Base-by-base conservation (phyloP, 352 stramenopile species). In the Blastocystis hominis region DNA sequence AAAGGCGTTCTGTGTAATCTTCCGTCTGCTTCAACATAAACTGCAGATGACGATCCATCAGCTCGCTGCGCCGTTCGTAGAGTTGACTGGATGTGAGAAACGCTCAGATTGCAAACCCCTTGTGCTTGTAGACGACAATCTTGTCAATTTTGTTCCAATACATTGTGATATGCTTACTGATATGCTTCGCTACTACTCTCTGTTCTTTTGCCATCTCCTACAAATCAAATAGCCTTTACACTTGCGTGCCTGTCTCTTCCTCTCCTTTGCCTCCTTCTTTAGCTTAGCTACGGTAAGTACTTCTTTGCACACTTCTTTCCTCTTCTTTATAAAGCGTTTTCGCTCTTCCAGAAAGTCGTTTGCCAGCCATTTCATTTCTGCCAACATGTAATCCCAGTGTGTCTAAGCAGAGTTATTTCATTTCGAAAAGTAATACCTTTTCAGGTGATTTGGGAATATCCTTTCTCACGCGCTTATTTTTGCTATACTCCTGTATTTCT, bases 71-170 rank as follows among this genome's bases (percentile, higher is more conserved):
- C 17, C 90, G 24, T 3, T 88, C 77, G 40, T 90, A 81, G 34
- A 90, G 46, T 47, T 88, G 34, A n/a, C 38, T 78, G 78, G n/a
- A 1, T 30, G 34, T 59, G 13, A 68, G 6, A 3, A 44, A 40
- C 36, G 3, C 38, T 6, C 17, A 86, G 5, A 17, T 24, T 42
- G 55, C 9, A 10, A 42, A 86, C 46, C 76, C 46, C 88, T 97
- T 97, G 90, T 98, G 94, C 90, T 98, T 98, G 89, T 97, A 98
- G 34, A 93, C 92, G 69, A 99, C 95, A 68, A 99, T 93, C 87
- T 97, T 95, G 92, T 98, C 96, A 84, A 99, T 96, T 90, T 98
- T 98, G 53, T 89, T 91, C 96, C 96, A 99, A 75, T 97, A 98
- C 42, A 93, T 93, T 68, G 94, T 93, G 7, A 98, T 93, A 98